Evolutionary conservation across 2,329 filamentous ascomycete species (phyloP).

Genomic region (Ambrosiella xylebori): DNA sequence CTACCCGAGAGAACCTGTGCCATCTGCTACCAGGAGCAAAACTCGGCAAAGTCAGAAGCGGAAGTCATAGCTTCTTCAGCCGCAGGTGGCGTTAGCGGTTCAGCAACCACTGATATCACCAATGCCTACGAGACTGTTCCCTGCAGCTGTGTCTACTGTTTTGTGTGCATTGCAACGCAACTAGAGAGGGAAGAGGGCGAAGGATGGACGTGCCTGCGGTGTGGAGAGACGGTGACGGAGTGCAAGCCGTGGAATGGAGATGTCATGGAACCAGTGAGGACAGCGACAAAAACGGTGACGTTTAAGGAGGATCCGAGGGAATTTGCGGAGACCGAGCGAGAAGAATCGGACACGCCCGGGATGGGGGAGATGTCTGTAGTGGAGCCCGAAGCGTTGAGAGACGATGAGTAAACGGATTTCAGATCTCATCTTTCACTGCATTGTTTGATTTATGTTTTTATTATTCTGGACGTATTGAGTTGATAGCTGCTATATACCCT

Average conservation of each 20-base stretch:
- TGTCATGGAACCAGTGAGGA: slow-evolving; percentile 45
- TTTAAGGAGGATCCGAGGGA: slow-evolving; percentile 37
- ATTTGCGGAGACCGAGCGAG: slow-evolving; percentile 14
- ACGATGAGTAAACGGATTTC: slow-evolving; percentile 5
- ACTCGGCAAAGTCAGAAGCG: slow-evolving; percentile 51
- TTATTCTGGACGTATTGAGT: background rate
- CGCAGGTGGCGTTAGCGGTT: slow-evolving; percentile 64
- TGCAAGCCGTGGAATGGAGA: slow-evolving; percentile 88
- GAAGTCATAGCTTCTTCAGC: slow-evolving; percentile 58
- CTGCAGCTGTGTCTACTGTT: slow-evolving; percentile 89
- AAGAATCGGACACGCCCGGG: background rate
- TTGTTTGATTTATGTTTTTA: background rate
- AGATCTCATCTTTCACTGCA: too few relatives aligned
- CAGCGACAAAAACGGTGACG: slow-evolving; percentile 39
- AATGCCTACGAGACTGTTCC: slow-evolving; percentile 87
- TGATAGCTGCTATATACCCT: background rate
- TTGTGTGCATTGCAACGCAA: slow-evolving; percentile 79
- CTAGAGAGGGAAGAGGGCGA: slow-evolving; percentile 88
- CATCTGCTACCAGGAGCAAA: slow-evolving; percentile 92
- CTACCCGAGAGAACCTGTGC: slow-evolving; percentile 87
- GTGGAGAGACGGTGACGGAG: slow-evolving; percentile 65
- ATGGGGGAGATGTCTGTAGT: background rate
- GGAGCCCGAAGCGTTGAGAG: background rate
- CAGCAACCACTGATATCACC: slow-evolving; percentile 80
- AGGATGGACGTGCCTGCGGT: slow-evolving; percentile 81